Base-by-base conservation (phyloP, 2,329 filamentous ascomycete species). In the Aspergillus glaucus region DNA sequence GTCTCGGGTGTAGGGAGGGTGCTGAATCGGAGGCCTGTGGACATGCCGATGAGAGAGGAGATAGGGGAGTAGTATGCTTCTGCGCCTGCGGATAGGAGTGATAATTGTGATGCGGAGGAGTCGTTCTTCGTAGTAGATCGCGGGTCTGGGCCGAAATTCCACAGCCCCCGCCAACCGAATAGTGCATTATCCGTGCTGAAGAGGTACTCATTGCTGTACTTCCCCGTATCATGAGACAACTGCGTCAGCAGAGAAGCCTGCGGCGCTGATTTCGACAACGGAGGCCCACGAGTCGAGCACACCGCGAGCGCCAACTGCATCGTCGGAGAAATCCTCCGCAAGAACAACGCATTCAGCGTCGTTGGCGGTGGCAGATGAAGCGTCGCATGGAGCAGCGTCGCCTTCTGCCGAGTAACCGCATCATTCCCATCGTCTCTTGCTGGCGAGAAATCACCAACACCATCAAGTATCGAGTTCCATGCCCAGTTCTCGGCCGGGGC, bases 11-110 rank as follows among this genome's bases (percentile, higher is more conserved):
- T 49, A 77, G 80, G 47, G 17, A 97, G 73, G 9, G 93, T 97
- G 36, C 89, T 88, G 67, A 97, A 98, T 44, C 93, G 82, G 43
- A 90, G 77, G 6, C 91, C 93, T 7, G 94, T 81, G 54, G 89
- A 95, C 65, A 96, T 82, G 43, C 93, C 93, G 44, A 92, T 88
- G 19, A 90, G 89, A 64, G 96, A 96, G 67, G 96, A 97, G 50
- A 96, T 73, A 0, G 91, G 86, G 19, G 92, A 93, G 73, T 98
- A 98, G 73, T 97, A 98, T 32, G 95, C 77, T 69, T 98, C 93
- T 48, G 85, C 92, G 32, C 93, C 93, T 3, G 88, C 88, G 62
- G 88, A 95, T 65, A 97, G 89, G 17, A 92, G 84, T 7, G 91
- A 72, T 83, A 86, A 50, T 85, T 81, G 57, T 78, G 26, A 30